phyloP scores from a whole-genome alignment of 2,329 filamentous ascomycete species.

The Botrytis sinoallii region DNA sequence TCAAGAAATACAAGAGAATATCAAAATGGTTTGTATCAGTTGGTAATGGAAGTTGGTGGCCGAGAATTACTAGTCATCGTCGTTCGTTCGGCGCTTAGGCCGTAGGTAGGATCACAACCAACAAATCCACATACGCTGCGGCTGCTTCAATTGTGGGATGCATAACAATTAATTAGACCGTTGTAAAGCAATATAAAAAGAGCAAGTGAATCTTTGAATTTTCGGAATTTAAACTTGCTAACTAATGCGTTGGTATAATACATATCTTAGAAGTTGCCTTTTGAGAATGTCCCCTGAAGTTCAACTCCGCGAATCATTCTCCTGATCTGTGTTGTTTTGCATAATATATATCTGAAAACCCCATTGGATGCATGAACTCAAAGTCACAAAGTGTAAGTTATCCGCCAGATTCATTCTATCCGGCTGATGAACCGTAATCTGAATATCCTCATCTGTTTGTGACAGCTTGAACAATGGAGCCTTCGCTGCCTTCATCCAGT shows the following conservation, averaged over 20 bases:
- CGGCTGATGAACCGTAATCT: too few relatives aligned
- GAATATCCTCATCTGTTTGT: constrained; percentile 21
- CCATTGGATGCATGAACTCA: not conserved
- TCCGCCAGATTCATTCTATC: not conserved
- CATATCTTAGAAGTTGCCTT: not conserved
- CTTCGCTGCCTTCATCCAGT: constrained; percentile 48
- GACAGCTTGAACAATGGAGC: constrained; percentile 38
- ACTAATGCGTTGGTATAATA: not conserved
- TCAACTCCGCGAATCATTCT: not conserved
- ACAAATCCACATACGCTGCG: not conserved
- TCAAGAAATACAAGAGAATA: not conserved
- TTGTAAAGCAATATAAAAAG: too few relatives aligned
- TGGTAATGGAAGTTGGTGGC: not conserved
- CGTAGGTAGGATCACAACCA: not conserved
- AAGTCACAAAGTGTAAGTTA: not conserved
- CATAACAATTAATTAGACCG: not conserved
- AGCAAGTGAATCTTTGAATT: not conserved
- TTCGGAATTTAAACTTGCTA: not conserved
- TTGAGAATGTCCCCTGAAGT: too few relatives aligned
- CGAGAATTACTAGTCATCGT: not conserved
- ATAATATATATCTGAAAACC: not conserved
- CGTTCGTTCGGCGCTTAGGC: not conserved
- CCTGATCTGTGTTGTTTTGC: not conserved
- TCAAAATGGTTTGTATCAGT: not conserved
- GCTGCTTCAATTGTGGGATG: not conserved